phyloP scores from a whole-genome alignment of 495 filamentous ascomycete genomes.

The Mytilinidion resinicola region DNA sequence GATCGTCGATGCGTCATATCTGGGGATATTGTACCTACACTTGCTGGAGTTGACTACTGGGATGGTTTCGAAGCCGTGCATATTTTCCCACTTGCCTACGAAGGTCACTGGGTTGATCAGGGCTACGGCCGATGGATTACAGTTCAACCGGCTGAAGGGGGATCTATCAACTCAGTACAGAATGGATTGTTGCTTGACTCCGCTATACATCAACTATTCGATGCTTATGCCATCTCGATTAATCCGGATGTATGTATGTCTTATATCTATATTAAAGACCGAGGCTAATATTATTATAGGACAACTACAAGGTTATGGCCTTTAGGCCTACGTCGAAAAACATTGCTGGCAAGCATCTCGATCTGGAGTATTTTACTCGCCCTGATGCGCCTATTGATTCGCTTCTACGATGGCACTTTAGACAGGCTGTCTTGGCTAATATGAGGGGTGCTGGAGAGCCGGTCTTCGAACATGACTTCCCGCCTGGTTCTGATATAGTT shows the following conservation, averaged over 20 bases:
- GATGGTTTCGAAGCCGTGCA: conserved; percentile 34
- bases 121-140: conserved; percentile 34
- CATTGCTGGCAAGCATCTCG: conserved; percentile 34
- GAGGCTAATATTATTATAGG: conserved; percentile 25
- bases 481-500: conserved; percentile 37
- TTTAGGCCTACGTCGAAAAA: conserved; percentile 28
- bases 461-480: conserved; percentile 40
- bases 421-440: conserved; percentile 38
- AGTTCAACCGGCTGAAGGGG: conserved; percentile 12
- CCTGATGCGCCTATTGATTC: conserved; percentile 34
- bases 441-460: conserved; percentile 39
- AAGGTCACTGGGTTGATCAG: conserved; percentile 28
- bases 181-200: conserved; percentile 34
- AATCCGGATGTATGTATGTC: conserved; percentile 35
- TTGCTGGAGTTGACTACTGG: conserved; percentile 8
- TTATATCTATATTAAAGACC: conserved; percentile 5
- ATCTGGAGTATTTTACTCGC: conserved; percentile 34
- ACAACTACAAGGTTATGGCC: conserved; percentile 36
- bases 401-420: conserved; percentile 41
- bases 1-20: conserved; percentile 36
- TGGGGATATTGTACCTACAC: conserved; percentile 10
- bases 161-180: conserved; percentile 36
- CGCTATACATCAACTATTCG: conserved; percentile 33
- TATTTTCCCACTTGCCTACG: conserved; percentile 37
- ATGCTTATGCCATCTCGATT: conserved; percentile 33